Evolutionary conservation across 2,329 filamentous ascomycete genomes (phyloP), one percentile per base, ranked within the genome.

Genomic region (Exophiala spinifera): DNA sequence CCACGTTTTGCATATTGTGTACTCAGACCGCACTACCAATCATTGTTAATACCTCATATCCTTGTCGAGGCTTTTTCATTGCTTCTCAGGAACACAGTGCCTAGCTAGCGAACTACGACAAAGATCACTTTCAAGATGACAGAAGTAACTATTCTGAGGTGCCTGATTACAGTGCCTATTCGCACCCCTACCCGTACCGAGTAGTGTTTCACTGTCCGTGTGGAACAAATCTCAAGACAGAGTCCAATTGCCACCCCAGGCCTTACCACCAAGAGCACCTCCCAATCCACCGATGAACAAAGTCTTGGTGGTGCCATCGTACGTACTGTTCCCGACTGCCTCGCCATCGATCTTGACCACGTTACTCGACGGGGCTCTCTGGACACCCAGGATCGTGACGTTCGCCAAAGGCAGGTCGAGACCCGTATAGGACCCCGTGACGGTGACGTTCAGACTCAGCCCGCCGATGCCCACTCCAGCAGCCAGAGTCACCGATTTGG

Each of bases 371-470:
- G 61, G 69, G 55, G 67, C 61, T n/a, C 62, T 60, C 3, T 67
- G 56, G 1, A 86, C 73, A 19, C 86, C 86, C 57, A 88, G 60
- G 42, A 89, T 67, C 0, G 83, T 87, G 34, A 88, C 75, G 56
- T 84, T 85, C 1, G 76, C 80, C 13, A 89, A 72, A 0, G 77
- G 68, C 37, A 61, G 52, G 61, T 84, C 86, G 0, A 65, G 69
- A 58, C 87, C 84, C 8, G 70, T 67, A 67, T 77, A 88, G 2
- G 64, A 67, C 0, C 85, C 85, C 1, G 69, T 60, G 0, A 78
- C 74, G 3, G 66, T 69, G 0, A 76, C 80, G 34, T 72, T 74
- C 3, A 88, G 66, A 4, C 72, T 23, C n/a, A n/a, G n/a, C n/a
- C n/a, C n/a, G n/a, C n/a, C n/a, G n/a, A n/a, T n/a, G 8, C 46